Percentiles rank a stretch among this genome's conserved stretches.
phyloP scores from a whole-genome alignment of 192 early-diverging fungal species.

The Cetraspora pellucida region DNA sequence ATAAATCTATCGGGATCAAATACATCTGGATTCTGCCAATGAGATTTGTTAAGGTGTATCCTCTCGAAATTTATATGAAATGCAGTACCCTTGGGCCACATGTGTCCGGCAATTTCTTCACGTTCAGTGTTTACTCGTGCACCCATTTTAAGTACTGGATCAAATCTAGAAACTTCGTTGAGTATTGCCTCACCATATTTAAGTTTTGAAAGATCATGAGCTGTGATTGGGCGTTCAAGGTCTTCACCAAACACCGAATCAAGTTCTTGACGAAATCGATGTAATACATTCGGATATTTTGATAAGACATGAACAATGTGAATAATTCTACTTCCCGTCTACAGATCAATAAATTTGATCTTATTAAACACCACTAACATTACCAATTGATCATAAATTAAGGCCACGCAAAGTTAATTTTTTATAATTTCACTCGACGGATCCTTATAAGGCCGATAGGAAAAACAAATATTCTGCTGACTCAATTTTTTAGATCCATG shows the following conservation, averaged over 20 bases:
- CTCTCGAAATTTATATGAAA: constrained; percentile 13
- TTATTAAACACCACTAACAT: too few species aligned
- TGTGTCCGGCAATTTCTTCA: constrained; percentile 13
- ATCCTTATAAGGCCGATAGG: too few species aligned
- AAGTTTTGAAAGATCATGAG: constrained; percentile 1
- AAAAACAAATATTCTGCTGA: too few species aligned
- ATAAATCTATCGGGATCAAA: constrained; percentile 26
- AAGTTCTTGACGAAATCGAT: neutral
- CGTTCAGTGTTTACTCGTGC: neutral
- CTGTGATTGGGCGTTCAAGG: neutral
- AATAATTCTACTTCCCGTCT: constrained; percentile 2
- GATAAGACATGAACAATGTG: constrained; percentile 2
- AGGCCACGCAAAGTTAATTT: too few species aligned
- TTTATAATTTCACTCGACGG: too few species aligned
- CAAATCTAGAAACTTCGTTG: constrained; percentile 7
- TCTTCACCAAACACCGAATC: neutral
- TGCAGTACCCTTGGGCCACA: neutral
- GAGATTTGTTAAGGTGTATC: neutral
- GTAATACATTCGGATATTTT: constrained; percentile 5
- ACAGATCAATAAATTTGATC: neutral
- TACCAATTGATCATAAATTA: too few species aligned
- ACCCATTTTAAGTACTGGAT: neutral
- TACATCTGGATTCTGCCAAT: constrained; percentile 17
- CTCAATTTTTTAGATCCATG: too few species aligned
- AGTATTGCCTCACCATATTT: constrained; percentile 18